Conservation (phyloP, 306 rosid genomes). For the Ochetophila trinervis region DNA sequence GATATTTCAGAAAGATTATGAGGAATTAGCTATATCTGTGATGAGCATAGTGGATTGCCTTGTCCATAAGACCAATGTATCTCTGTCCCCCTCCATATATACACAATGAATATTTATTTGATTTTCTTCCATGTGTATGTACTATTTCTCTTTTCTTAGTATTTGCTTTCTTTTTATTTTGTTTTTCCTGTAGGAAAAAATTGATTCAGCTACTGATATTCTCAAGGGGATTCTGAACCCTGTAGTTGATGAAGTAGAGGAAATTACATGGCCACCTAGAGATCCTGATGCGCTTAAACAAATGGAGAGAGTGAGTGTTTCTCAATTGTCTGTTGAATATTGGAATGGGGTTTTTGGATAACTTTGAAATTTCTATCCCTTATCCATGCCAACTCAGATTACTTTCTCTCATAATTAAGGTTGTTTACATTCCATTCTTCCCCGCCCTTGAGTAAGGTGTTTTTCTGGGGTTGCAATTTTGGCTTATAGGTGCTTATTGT, state of each 20-base stretch:
- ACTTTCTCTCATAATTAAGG: not conserved
- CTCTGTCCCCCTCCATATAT: conserved; percentile 22
- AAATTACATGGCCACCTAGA: conserved; percentile 87
- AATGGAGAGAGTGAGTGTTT: conserved; percentile 63
- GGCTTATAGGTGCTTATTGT: not conserved
- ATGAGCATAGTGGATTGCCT: conserved; percentile 73
- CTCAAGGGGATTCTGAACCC: conserved; percentile 77
- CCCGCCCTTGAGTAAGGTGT: not conserved
- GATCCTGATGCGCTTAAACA: conserved; percentile 61
- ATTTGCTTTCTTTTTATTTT: conserved; percentile 8
- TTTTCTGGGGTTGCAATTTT: not conserved
- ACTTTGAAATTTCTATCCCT: not conserved
- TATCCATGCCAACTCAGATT: not conserved
- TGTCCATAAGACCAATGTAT: conserved; percentile 82
- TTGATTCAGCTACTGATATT: conserved; percentile 85
- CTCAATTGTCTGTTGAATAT: not conserved
- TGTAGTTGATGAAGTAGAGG: conserved; percentile 67
- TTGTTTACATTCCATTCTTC: not conserved
- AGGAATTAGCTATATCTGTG: conserved; percentile 73
- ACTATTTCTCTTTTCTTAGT: not conserved
- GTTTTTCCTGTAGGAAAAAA: conserved; percentile 61
- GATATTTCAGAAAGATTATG: conserved; percentile 76
- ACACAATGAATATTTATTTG: not conserved
- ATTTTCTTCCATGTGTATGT: not conserved
- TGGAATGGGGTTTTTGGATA: not conserved